Base-by-base conservation (phyloP, 169 alveolate genomes). In the Eimeria necatrix region DNA sequence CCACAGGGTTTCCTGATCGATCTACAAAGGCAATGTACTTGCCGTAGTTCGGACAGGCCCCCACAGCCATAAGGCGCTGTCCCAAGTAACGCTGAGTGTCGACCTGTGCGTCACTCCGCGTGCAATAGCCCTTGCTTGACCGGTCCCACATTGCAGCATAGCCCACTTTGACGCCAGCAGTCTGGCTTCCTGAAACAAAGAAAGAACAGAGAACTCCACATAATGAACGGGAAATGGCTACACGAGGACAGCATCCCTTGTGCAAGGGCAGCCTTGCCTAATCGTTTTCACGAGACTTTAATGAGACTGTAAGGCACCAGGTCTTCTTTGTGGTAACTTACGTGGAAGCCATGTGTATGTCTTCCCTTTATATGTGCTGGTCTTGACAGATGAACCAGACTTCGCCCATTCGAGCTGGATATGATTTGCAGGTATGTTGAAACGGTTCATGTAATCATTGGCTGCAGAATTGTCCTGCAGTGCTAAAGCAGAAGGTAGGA, bases 21-120 rank as follows among this genome's bases (percentile, higher is more conserved):
- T 76, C 93, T 49, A 94, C 93, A 64, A 94, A 94, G 24, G 96
- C 95, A 18, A 94, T 94, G 68, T 78, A 83, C 68, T 94, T 94
- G 80, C 96, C 96, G 60, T 64, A 94, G 52, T 86, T 91, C 61
- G 96, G 96, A 56, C 96, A 94, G 18, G 95, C 93, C 22, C 96
- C 96, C 71, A 90, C 93, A 32, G 96, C 95, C 93, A 61, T 93
- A 12, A 52, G 53, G 32, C 87, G 95, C 51, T 46, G 71, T 9
- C 93, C 95, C 18, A 93, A 74, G 12, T 86, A 80, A 20, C 46
- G 64, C 88, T 64, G 85, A 22, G 95, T 81, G 93, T 93, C 95
- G 24, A 83, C 41, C 61, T 64, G 9, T 48, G 95, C 95, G 7
- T 48, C 74, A 61, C 49, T 24, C 9, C 86, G 70, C 32, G 80